Percentiles rank a stretch among this genome's conserved stretches.
These are phyloP conservation scores for Magnusiomyces magnusii DNA, from an alignment of 1,139 yeast genomes.

Conservation along the genomic window DNA sequence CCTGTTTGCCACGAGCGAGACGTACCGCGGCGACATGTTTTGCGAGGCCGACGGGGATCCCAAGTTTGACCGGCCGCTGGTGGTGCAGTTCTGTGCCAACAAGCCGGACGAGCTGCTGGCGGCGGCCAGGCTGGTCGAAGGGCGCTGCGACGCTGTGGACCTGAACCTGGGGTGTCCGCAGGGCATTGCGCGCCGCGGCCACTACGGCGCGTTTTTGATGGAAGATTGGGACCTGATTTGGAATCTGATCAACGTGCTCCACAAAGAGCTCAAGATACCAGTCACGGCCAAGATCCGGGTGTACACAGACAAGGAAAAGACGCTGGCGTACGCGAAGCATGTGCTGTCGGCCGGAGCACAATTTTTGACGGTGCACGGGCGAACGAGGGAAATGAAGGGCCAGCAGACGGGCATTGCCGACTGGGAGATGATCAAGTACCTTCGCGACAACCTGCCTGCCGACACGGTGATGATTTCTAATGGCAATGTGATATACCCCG, in stretches of 20 bases:
- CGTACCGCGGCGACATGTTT: constrained; percentile 75
- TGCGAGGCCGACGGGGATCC: constrained; percentile 64
- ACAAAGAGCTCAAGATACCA: constrained; percentile 67
- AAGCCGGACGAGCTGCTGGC: constrained; percentile 76
- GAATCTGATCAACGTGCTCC: constrained; percentile 61
- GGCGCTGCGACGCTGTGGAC: constrained; percentile 91
- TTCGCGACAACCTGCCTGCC: constrained; percentile 70
- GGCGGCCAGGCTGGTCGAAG: constrained; percentile 76
- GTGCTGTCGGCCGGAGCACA: constrained; percentile 95
- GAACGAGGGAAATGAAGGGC: constrained; percentile 97
- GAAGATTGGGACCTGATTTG: constrained; percentile 91
- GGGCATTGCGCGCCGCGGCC: constrained; percentile 91
- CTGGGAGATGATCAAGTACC: constrained; percentile 70
- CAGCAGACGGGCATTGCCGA: constrained; percentile 93
- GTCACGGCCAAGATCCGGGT: constrained; percentile 96
- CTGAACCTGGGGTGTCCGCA: constrained; percentile 96
- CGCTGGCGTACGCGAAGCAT: constrained; percentile 81
- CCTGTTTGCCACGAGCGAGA: constrained; percentile 74
- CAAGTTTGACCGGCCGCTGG: constrained; percentile 63
- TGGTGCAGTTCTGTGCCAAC: constrained; percentile 95
- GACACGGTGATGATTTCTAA: constrained; percentile 90
- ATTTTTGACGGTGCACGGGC: constrained; percentile 88
- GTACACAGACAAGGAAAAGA: constrained; percentile 76
- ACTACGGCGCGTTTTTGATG: constrained; percentile 93
- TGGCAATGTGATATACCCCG: constrained; percentile 83